These are phyloP conservation scores for Saturnispora saitoi DNA, from an alignment of 805 yeast genomes.

Conservation along the genomic window DNA sequence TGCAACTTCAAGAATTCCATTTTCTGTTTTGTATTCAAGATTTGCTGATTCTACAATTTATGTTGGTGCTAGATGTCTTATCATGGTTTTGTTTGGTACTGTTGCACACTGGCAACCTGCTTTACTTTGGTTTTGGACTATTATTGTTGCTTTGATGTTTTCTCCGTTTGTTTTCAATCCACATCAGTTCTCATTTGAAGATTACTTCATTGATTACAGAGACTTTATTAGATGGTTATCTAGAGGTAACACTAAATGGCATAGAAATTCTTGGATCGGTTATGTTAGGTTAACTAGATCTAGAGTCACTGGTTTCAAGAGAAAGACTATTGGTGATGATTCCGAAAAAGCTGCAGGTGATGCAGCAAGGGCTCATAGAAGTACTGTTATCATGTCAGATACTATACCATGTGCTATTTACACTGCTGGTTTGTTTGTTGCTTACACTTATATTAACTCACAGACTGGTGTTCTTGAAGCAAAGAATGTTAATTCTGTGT, in stretches of 20 bases:
- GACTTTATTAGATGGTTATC: conserved; percentile 62
- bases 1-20: conserved; percentile 66
- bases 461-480: conserved; percentile 68
- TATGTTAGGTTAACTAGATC: conserved; percentile 57
- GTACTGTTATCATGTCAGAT: conserved; percentile 64
- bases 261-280: conserved; percentile 71
- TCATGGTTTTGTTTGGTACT: conserved; percentile 49
- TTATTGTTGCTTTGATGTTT: conserved; percentile 53
- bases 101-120: conserved; percentile 54
- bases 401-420: conserved; percentile 61
- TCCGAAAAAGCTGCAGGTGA: conserved; percentile 83
- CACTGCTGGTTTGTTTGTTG: conserved; percentile 73
- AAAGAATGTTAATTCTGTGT: conserved; percentile 53
- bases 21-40: conserved; percentile 55
- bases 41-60: conserved; percentile 62
- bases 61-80: conserved; percentile 47
- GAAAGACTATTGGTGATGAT: conserved; percentile 63
- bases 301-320: conserved; percentile 49
- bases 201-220: conserved; percentile 58
- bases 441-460: conserved; percentile 74
- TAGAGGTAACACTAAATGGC: conserved; percentile 65
- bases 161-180: conserved; percentile 75
- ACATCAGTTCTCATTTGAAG: conserved; percentile 61
- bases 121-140: conserved; percentile 64
- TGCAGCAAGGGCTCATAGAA: conserved; percentile 73